Base-by-base conservation (phyloP, 129 eudicot species). In the Heracleum sosnowskyi region DNA sequence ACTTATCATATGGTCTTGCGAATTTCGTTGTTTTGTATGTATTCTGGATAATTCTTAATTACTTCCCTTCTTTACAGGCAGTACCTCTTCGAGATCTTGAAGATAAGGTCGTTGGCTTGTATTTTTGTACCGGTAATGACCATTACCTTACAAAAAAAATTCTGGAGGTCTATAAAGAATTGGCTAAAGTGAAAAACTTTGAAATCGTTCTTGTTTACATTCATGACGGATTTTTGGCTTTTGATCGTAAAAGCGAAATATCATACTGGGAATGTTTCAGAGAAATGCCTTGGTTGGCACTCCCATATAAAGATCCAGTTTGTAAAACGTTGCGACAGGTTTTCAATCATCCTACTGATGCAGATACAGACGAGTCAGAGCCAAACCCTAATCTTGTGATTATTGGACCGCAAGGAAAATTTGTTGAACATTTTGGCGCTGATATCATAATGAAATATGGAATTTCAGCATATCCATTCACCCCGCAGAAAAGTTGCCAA, bases 261-360 rank as follows among this genome's bases (percentile, higher is more conserved):
- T n/a, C 68, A 22, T 60, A 22, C 33, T 60, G 68, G 31, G 3
- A 60, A 60, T 6, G 33, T 22, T 60, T 60, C 13, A 11, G 33
- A 24, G 33, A 24, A 60, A 60, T 60, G 68, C 68, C 68, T 60
- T 60, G 68, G 68, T 60, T 60, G 68, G 68, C 68, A 6, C 68
- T 60, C 33, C 68, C 68, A 4, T 60, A 22, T 26, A 60, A n/a
- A 60, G 68, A 60, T 15, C 68, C 68, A 22, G 33, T 22, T n/a
- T 22, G 29, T 60, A n/a, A 60, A 0, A 60, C 11, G 33, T 8
- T 60, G 33, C 12, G 1, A 34, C 15, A 2, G 33, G 33, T 60
- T 60, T 60, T 60, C 33, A 2, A 60, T n/a, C 4, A 60, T n/a
- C 68, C 68, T 60, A 7, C 7, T 0, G 18, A 0, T 16, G 7